Percentiles rank a stretch among this genome's conserved stretches.
These are phyloP conservation scores for Arachnomyces sp. DNA, from an alignment of 2,329 filamentous ascomycete genomes.

Conservation along the genomic window DNA sequence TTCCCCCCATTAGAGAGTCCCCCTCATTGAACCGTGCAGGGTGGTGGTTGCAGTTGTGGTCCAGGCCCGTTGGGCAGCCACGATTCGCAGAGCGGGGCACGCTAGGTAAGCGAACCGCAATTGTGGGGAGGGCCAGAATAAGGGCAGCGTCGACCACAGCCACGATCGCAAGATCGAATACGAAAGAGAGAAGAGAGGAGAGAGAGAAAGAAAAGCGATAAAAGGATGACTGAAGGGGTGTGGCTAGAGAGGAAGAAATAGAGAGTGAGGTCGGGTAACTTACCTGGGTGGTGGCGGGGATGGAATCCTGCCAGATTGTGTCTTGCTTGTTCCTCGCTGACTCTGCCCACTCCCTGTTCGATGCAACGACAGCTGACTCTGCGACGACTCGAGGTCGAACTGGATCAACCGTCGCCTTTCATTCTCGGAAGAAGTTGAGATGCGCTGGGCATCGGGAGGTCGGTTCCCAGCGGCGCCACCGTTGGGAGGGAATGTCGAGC, in stretches of 20 bases:
- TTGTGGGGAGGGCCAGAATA: constrained; percentile 1
- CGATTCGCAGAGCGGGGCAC: constrained; percentile 7
- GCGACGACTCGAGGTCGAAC: constrained; percentile 26
- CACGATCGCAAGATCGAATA: neutral
- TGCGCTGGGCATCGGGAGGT: neutral
- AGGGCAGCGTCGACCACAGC: neutral
- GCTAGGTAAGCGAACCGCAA: constrained; percentile 3
- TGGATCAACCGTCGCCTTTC: constrained; percentile 31
- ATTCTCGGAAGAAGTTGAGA: constrained; percentile 17
- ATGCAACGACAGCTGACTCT: constrained; percentile 20
- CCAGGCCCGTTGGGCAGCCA: neutral
- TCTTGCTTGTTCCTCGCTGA: constrained; percentile 18
- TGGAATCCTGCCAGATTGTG: constrained; percentile 18
- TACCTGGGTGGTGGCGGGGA: constrained; percentile 38
- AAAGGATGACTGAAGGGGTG: neutral
- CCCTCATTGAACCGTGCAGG: neutral
- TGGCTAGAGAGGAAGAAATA: neutral
- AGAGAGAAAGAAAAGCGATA: neutral
- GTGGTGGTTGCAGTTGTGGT: neutral
- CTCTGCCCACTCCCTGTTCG: constrained; percentile 22
- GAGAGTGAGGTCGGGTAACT: constrained; percentile 9
- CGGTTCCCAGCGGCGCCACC: constrained; percentile 3
- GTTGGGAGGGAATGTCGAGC: constrained; percentile 11
- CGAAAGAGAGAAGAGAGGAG: neutral
- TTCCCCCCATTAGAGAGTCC: too few species aligned